A percentile compares a stretch with the other conserved stretches of the same genome.
Evolutionary conservation across 140 eudicot species (phyloP).

Genomic region (Stevia rebaudiana): DNA sequence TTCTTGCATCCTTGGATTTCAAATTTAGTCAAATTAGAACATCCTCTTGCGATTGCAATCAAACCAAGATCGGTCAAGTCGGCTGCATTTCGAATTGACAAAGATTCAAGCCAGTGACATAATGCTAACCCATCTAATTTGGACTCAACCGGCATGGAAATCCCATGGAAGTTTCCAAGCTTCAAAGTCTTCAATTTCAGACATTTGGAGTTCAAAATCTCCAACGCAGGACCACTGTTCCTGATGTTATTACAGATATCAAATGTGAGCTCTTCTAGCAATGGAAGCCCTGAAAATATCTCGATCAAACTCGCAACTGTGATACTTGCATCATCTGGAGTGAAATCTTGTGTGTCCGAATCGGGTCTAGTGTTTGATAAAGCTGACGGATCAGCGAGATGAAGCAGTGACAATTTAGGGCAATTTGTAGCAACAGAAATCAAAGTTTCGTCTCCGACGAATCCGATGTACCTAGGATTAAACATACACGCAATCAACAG

Average conservation of each 20-base stretch:
- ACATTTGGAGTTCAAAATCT: slow-evolving; percentile 56
- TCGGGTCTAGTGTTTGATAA: slow-evolving; percentile 39
- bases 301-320: slow-evolving; percentile 44
- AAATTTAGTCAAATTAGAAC: slow-evolving; percentile 58
- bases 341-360: slow-evolving; percentile 31
- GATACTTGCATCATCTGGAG: slow-evolving; percentile 55
- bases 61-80: slow-evolving; percentile 73
- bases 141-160: slow-evolving; percentile 66
- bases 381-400: slow-evolving; percentile 58
- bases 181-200: slow-evolving; percentile 50
- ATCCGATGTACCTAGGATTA: slow-evolving; percentile 67
- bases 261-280: slow-evolving; percentile 58
- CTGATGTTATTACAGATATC: slow-evolving; percentile 66
- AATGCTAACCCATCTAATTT: slow-evolving; percentile 75
- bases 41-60: slow-evolving; percentile 84
- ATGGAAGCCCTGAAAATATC: slow-evolving; percentile 61
- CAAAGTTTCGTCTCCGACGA: slow-evolving; percentile 62
- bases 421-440: slow-evolving; percentile 43
- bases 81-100: slow-evolving; percentile 67
- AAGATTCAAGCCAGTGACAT: slow-evolving; percentile 55
- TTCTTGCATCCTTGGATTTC: slow-evolving; percentile 75
- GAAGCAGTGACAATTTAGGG: slow-evolving; percentile 44
- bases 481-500: slow-evolving; percentile 56
- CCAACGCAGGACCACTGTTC: slow-evolving; percentile 60
- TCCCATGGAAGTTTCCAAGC: slow-evolving; percentile 69